These are phyloP conservation scores for Thalassiosira exigua DNA, from an alignment of 352 stramenopile species.

Conservation along the genomic window DNA sequence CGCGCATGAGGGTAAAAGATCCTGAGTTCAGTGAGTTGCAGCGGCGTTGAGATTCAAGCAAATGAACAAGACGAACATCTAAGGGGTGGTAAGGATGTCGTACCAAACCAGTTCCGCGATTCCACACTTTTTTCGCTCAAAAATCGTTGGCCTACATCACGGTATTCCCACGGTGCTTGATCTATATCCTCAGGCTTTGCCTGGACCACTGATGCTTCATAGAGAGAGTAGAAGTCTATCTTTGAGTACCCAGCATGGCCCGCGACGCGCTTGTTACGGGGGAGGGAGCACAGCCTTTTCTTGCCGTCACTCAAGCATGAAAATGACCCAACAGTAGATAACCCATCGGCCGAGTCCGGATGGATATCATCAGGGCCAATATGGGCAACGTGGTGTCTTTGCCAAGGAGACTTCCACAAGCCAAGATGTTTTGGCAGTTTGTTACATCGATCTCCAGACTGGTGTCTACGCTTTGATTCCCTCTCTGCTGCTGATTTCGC, in stretches of 20 bases:
- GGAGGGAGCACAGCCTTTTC: slow-evolving; percentile 3
- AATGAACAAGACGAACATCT: too few species aligned
- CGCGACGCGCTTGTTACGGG: slow-evolving; percentile 63
- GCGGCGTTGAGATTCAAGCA: too few species aligned
- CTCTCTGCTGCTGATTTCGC: slow-evolving; percentile 17
- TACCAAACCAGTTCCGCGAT: slow-evolving; percentile 82
- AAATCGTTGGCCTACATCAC: slow-evolving; percentile 77
- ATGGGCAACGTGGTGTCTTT: slow-evolving; percentile 14
- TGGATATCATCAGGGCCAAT: too few species aligned
- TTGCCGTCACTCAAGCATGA: too few species aligned
- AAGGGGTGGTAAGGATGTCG: too few species aligned
- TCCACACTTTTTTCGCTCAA: slow-evolving; percentile 77
- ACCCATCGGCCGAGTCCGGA: too few species aligned
- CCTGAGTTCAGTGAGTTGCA: too few species aligned
- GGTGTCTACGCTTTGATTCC: slow-evolving; percentile 19
- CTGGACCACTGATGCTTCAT: slow-evolving; percentile 56
- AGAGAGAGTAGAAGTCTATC: slow-evolving; percentile 77
- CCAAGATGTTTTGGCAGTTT: slow-evolving; percentile 29
- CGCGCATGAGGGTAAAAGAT: slow-evolving; percentile 38
- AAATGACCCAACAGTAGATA: too few species aligned
- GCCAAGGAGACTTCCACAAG: slow-evolving; percentile 50
- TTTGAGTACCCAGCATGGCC: slow-evolving; percentile 67
- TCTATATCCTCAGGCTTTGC: slow-evolving; percentile 59
- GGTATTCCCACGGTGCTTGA: slow-evolving; percentile 72
- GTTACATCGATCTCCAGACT: not conserved